Conservation (phyloP, 2,329 filamentous ascomycete species). For the Aspergillus caelatus region DNA sequence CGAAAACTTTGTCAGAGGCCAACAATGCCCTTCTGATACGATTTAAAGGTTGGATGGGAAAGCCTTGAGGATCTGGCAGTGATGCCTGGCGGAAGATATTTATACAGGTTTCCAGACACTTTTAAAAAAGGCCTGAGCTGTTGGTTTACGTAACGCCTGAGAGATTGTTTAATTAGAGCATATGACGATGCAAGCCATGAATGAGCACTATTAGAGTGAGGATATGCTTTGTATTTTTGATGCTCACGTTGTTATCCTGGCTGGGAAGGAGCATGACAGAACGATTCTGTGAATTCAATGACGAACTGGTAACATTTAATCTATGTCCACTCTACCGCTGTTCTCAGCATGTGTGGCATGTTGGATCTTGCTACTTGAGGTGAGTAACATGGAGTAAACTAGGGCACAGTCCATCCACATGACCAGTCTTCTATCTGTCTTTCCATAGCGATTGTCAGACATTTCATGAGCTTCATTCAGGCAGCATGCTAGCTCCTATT, state of each 20-base stretch:
- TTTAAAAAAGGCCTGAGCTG: background rate
- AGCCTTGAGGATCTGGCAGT: background rate
- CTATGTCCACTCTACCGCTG: background rate
- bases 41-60: background rate
- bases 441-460: background rate
- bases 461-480: background rate
- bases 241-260: background rate
- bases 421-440: background rate
- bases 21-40: background rate
- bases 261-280: no score
- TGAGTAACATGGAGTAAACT: background rate
- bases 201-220: background rate
- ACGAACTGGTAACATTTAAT: background rate
- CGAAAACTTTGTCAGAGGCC: background rate
- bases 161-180: background rate
- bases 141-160: background rate
- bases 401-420: background rate
- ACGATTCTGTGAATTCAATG: background rate
- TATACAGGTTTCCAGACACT: no score
- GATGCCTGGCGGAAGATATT: no score
- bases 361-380: background rate
- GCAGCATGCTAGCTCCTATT: background rate
- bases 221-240: background rate
- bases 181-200: background rate
- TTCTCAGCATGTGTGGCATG: background rate